A percentile compares a stretch with the other conserved stretches of the same genome.
Evolutionary conservation across 225 moss, liverwort and hornwort species (phyloP).

Genomic region (Polytrichum commune): DNA sequence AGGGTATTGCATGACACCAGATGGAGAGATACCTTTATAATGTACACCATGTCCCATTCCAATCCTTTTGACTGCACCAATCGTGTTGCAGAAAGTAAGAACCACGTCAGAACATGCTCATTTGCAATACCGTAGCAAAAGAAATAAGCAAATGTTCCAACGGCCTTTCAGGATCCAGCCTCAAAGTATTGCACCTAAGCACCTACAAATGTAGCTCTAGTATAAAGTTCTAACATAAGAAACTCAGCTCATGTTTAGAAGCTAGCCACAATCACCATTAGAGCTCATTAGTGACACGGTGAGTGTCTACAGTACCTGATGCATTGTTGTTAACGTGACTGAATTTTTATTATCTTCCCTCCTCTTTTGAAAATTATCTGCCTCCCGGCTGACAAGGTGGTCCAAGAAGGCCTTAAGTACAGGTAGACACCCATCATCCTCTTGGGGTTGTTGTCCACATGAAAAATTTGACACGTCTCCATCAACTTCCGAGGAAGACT

Average conservation of each 20-base stretch:
- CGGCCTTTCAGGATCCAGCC: not conserved
- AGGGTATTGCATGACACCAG: too few species aligned
- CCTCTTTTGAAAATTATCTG: constrained; percentile 71
- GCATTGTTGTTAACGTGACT: constrained; percentile 88
- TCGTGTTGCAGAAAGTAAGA: constrained; percentile 12
- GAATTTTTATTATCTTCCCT: constrained; percentile 78
- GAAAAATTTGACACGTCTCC: constrained; percentile 23
- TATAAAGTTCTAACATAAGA: too few species aligned
- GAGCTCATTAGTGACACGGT: not conserved
- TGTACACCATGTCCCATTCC: constrained; percentile 97
- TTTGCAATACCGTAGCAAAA: not conserved
- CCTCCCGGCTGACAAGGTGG: constrained; percentile 73
- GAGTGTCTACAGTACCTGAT: constrained; percentile 57
- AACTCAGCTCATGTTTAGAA: too few species aligned
- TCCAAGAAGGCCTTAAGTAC: constrained; percentile 80
- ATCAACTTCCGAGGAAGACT: constrained; percentile 15
- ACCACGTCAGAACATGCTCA: not conserved
- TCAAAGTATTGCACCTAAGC: too few species aligned
- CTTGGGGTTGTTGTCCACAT: constrained; percentile 42
- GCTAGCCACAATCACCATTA: too few species aligned
- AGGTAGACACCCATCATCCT: constrained; percentile 48
- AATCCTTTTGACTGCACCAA: constrained; percentile 89
- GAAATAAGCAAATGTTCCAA: not conserved
- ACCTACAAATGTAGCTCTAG: too few species aligned
- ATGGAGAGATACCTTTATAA: constrained; percentile 60